These are phyloP conservation scores for Aspergillus melleus DNA, from an alignment of 2,329 filamentous ascomycete species.

Conservation along the genomic window DNA sequence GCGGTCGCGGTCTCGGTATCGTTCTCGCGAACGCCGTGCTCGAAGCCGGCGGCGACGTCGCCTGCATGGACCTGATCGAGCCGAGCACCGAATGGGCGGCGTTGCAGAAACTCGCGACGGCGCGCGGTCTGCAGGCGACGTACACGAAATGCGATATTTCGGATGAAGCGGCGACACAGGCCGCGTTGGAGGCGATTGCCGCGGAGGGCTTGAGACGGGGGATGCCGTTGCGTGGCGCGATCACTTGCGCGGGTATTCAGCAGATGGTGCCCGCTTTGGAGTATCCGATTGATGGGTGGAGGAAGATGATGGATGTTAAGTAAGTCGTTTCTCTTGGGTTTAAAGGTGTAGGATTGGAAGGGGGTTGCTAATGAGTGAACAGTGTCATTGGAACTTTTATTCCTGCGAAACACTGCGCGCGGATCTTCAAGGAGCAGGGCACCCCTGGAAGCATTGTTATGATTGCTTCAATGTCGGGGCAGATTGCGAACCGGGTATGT, in stretches of 20 bases:
- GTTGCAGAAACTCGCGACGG: constrained; percentile 44
- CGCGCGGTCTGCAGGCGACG: constrained; percentile 35
- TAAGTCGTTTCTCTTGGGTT: constrained; percentile 6
- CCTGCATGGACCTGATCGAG: constrained; percentile 49
- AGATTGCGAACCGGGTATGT: constrained; percentile 59
- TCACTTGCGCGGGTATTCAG: constrained; percentile 54
- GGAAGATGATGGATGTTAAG: constrained; percentile 39
- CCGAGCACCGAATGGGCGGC: constrained; percentile 41
- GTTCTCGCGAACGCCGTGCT: constrained; percentile 51
- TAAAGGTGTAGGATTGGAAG: no score
- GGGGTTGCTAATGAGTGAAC: not conserved
- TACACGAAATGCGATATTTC: constrained; percentile 52
- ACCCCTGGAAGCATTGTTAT: constrained; percentile 62
- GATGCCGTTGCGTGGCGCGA: constrained; percentile 27
- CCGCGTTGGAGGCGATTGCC: constrained; percentile 39
- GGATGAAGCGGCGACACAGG: constrained; percentile 42
- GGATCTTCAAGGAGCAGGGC: constrained; percentile 56
- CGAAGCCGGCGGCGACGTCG: constrained; percentile 52
- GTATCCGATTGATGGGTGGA: constrained; percentile 41
- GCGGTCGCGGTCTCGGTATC: constrained; percentile 53
- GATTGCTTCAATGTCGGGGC: constrained; percentile 70
- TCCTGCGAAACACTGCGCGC: constrained; percentile 33
- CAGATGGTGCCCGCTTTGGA: constrained; percentile 50
- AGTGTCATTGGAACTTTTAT: constrained; percentile 39
- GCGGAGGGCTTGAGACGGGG: constrained; percentile 17